Conservation (phyloP, 2,329 filamentous ascomycete species). For the Xylariaceae sp. region DNA sequence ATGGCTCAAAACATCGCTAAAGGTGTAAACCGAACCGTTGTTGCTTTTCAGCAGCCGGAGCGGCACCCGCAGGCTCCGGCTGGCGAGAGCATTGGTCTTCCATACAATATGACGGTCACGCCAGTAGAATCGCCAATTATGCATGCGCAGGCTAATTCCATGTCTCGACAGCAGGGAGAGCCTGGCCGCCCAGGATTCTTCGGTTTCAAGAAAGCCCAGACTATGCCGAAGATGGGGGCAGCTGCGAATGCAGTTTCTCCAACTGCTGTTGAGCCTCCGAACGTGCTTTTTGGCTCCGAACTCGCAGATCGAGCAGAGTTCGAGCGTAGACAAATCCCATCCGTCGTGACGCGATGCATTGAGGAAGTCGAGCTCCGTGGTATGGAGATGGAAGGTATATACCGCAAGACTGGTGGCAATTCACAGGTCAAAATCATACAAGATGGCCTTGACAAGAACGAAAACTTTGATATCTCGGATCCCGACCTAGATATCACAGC, state of each 20-base stretch:
- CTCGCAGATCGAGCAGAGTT: slow-evolving; percentile 78
- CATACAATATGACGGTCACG: slow-evolving; percentile 62
- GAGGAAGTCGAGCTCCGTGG: slow-evolving; percentile 93
- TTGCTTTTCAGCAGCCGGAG: slow-evolving; percentile 58
- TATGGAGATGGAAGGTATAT: slow-evolving; percentile 97
- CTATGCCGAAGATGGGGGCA: slow-evolving; percentile 48
- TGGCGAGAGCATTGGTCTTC: slow-evolving; percentile 61
- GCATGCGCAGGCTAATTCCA: slow-evolving; percentile 29
- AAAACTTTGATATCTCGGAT: slow-evolving; percentile 89
- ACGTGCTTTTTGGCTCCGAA: slow-evolving; percentile 79
- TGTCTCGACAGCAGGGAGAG: slow-evolving; percentile 30
- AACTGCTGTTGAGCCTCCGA: slow-evolving; percentile 46
- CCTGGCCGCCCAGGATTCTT: slow-evolving; percentile 60
- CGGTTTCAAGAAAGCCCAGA: slow-evolving; percentile 46
- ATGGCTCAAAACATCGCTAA: slow-evolving; percentile 92
- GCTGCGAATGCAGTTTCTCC: slow-evolving; percentile 36
- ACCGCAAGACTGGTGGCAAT: slow-evolving; percentile 92
- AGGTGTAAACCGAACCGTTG: slow-evolving; percentile 87
- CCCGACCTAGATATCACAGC: slow-evolving; percentile 92
- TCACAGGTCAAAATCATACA: slow-evolving; percentile 86
- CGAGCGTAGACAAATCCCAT: slow-evolving; percentile 83
- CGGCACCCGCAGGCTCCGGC: slow-evolving; percentile 47
- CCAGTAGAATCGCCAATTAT: slow-evolving; percentile 45
- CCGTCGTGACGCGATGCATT: slow-evolving; percentile 87
- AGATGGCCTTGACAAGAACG: slow-evolving; percentile 80